Conservation (phyloP, 306 rosid species). For the Prunus dulcis region DNA sequence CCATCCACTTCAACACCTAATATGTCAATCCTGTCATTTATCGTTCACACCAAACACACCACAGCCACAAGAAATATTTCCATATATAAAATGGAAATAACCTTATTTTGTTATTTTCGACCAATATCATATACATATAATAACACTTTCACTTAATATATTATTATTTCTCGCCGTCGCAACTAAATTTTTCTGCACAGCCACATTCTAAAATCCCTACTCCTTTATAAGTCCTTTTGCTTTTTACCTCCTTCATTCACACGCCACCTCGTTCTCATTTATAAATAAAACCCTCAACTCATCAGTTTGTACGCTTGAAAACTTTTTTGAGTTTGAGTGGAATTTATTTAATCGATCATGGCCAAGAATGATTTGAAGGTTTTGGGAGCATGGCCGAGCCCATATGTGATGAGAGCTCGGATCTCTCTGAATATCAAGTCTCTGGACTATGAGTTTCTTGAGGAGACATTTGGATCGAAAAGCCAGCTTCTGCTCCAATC, state of each 20-base stretch:
- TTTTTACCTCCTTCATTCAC: no score
- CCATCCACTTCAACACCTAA: neutral
- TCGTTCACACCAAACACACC: neutral
- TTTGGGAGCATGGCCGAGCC: conserved; percentile 59
- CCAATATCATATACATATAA: rapidly evolving
- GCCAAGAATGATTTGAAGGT: conserved; percentile 40
- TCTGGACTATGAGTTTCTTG: conserved; percentile 33
- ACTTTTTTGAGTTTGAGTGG: neutral
- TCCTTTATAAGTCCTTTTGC: no score
- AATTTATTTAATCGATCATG: conserved; percentile 21
- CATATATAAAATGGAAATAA: no score
- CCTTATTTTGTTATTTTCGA: no score
- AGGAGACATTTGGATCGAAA: conserved; percentile 35
- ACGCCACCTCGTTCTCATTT: neutral
- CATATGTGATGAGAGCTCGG: conserved; percentile 34
- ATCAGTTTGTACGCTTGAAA: neutral
- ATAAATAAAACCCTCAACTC: neutral
- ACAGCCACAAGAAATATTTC: no score
- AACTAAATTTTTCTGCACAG: no score
- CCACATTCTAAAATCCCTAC: neutral
- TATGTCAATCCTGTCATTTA: neutral
- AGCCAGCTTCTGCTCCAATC: conserved; percentile 52
- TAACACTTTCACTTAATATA: no score
- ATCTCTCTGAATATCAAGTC: conserved; percentile 49
- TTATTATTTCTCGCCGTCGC: no score